Evolutionary conservation across 2,329 filamentous ascomycete genomes (phyloP), one percentile per base, ranked within the genome.

Genomic region (Penicillium sp.): DNA sequence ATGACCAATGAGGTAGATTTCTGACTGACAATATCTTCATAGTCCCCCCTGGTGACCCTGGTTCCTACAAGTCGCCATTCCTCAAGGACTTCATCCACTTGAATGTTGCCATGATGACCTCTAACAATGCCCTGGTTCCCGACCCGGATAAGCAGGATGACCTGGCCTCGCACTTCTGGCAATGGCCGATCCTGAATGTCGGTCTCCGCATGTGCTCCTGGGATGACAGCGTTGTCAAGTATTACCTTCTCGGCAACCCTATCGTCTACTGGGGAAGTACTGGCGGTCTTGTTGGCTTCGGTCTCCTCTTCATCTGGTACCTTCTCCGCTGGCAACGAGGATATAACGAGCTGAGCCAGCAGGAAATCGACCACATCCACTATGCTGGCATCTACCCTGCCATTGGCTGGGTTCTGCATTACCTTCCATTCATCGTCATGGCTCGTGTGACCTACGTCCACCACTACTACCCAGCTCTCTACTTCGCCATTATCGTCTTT

Each of bases 31-130:
- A 56, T 50, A 8, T 17, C 40, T 44, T 24, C 51, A 38, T 72
- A 95, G 91, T 98, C 28, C 94, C 95, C 42, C 88, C 91, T 65
- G 90, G 91, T 70, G 91, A 97, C 78, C 91, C 95, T 58, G 92
- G 91, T 72, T 89, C 91, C 60, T 99, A 97, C 84, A 96, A 91
- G 82, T 98, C 94, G 38, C 95, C 96, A 2, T 99, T 99, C 85
- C 84, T 97, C 74, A 93, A 96, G 76, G 95, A 99, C 79, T 99
- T 99, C 73, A 89, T 99, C 66, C 95, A 99, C 78, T 83, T 98
- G 64, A 99, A 99, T 76, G 95, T 99, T 65, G 95, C 95, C 65
- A 99, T 99, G 95, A 97, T 98, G 94, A 99, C 95, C 3, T 98
- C 95, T 42, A 99, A 99, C 85, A 99, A 99, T 75, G 95, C 95